Evolutionary conservation across 257 asterid species (phyloP).

Genomic region (Petunia axillaris): DNA sequence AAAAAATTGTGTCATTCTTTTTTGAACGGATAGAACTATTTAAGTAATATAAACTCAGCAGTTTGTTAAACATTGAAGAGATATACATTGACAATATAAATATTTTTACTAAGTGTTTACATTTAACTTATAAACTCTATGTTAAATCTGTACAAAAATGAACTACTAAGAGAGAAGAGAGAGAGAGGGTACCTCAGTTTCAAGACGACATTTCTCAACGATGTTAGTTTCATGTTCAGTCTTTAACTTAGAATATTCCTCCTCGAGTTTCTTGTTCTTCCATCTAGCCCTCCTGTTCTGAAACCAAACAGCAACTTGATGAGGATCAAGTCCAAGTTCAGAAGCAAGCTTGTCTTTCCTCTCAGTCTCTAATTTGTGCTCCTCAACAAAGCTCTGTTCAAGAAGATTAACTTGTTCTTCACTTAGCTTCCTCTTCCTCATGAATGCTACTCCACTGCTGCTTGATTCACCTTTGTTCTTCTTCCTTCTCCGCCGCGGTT

Average conservation of each 20-base stretch:
- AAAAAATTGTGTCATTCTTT: no score
- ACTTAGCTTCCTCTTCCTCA: slow-evolving; percentile 33
- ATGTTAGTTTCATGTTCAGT: slow-evolving; percentile 51
- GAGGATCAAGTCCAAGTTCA: slow-evolving; percentile 35
- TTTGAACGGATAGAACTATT: no score
- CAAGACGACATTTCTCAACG: slow-evolving; percentile 66
- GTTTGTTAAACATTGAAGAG: no score
- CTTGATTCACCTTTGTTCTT: slow-evolving; percentile 42
- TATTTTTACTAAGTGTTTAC: no score
- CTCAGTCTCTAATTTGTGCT: slow-evolving; percentile 36
- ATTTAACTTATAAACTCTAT: no score
- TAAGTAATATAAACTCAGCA: no score
- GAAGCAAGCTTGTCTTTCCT: slow-evolving; percentile 35
- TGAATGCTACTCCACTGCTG: background rate
- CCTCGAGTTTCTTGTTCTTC: slow-evolving; percentile 31
- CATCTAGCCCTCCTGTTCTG: slow-evolving; percentile 35
- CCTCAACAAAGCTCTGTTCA: slow-evolving; percentile 49
- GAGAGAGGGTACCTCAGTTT: slow-evolving; percentile 52
- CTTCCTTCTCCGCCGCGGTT: slow-evolving; percentile 41
- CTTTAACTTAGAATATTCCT: slow-evolving; percentile 37
- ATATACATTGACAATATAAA: no score
- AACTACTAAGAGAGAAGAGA: no score
- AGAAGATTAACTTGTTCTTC: slow-evolving; percentile 34
- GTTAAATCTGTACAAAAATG: background rate
- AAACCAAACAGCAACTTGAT: slow-evolving; percentile 36